phyloP scores from a whole-genome alignment of 2,329 filamentous ascomycete species.

The Emergomyces pasteurianus region DNA sequence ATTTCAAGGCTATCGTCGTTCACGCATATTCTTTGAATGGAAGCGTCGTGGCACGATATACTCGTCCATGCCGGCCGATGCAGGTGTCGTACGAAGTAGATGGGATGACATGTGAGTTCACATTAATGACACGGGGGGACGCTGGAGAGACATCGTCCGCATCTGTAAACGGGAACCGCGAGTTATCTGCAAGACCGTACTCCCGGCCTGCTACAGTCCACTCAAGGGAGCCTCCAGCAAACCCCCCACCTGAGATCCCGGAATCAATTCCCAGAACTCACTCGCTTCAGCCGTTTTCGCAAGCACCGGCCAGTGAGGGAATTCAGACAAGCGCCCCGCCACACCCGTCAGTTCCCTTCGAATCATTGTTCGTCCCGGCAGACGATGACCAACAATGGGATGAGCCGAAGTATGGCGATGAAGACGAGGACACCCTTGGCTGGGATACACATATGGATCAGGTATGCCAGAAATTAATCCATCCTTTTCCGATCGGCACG shows the following conservation, averaged over 20 bases:
- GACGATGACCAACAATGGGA: slow-evolving; percentile 50
- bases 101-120: slow-evolving; percentile 49
- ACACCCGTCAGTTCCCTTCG: slow-evolving; percentile 35
- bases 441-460: slow-evolving; percentile 48
- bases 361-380: slow-evolving; percentile 50
- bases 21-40: slow-evolving; percentile 49
- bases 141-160: slow-evolving; percentile 28
- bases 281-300: slow-evolving; percentile 24
- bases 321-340: slow-evolving; percentile 15
- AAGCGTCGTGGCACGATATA: slow-evolving; percentile 46
- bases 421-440: slow-evolving; percentile 48
- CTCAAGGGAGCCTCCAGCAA: slow-evolving; percentile 6
- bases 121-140: slow-evolving; percentile 53
- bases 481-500: neutral
- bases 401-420: slow-evolving; percentile 41
- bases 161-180: slow-evolving; percentile 28
- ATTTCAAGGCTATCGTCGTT: slow-evolving; percentile 52
- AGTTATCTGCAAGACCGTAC: slow-evolving; percentile 30
- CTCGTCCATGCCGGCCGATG: slow-evolving; percentile 46
- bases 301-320: slow-evolving; percentile 16
- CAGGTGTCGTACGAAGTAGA: slow-evolving; percentile 48
- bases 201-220: slow-evolving; percentile 14
- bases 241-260: slow-evolving; percentile 15
- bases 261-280: slow-evolving; percentile 10
- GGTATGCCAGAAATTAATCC: slow-evolving; percentile 19